Percentiles rank a stretch among this genome's conserved stretches.
phyloP scores from a whole-genome alignment of 2,329 filamentous ascomycete genomes.

The Septoria petroselini region DNA sequence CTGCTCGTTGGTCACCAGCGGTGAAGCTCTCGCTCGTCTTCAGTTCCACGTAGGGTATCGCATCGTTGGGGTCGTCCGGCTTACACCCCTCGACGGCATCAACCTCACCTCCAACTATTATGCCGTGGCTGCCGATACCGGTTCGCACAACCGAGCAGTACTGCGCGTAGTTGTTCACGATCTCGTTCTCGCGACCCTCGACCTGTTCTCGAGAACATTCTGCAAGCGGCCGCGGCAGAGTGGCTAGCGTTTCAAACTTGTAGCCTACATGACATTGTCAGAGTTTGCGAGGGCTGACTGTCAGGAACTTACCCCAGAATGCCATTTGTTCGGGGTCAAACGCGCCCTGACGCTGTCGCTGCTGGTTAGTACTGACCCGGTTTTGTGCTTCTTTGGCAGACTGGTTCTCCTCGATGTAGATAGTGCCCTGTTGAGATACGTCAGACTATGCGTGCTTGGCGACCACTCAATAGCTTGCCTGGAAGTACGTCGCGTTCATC shows the following conservation, averaged over 20 bases:
- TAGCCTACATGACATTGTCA: constrained; percentile 60
- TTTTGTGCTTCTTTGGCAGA: constrained; percentile 64
- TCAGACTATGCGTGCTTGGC: no score
- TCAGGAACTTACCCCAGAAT: constrained; percentile 69
- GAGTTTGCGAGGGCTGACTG: not conserved
- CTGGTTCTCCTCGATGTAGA: constrained; percentile 84
- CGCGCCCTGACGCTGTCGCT: constrained; percentile 49
- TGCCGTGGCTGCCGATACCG: constrained; percentile 68
- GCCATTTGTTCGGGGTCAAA: constrained; percentile 77
- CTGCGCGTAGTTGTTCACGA: constrained; percentile 86
- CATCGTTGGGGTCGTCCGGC: constrained; percentile 58
- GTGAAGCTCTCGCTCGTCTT: constrained; percentile 64
- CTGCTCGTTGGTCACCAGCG: constrained; percentile 59
- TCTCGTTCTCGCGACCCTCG: constrained; percentile 65
- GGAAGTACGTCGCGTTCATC: constrained; percentile 90
- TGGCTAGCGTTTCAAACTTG: constrained; percentile 87
- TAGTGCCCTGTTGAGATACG: constrained; percentile 24
- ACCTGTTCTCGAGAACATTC: constrained; percentile 72
- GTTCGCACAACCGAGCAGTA: constrained; percentile 94
- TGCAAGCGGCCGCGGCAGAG: constrained; percentile 72
- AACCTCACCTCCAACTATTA: constrained; percentile 89
- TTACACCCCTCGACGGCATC: constrained; percentile 89
- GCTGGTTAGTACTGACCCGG: constrained; percentile 42
- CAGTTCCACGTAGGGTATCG: constrained; percentile 89
- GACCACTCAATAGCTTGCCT: no score